Evolutionary conservation across 1,284 basidiomycete genomes (phyloP).

Genomic region (Cutaneotrichosporon dermatis): DNA sequence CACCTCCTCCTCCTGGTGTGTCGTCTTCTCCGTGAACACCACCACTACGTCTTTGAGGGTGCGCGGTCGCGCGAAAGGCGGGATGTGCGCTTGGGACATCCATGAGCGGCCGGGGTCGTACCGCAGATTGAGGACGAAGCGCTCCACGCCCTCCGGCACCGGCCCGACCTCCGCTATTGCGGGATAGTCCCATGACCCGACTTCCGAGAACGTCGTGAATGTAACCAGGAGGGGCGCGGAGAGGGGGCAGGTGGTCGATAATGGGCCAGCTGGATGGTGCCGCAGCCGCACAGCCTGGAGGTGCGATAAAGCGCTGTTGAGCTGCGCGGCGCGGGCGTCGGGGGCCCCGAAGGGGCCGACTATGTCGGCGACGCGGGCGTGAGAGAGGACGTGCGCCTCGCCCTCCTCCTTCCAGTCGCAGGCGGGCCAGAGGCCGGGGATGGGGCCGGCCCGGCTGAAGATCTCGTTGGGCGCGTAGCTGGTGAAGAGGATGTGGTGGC

Average conservation of each 20-base stretch:
- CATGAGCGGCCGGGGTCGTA: constrained; percentile 17
- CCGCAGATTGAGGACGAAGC: constrained; percentile 13
- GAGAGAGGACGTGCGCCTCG: constrained; percentile 4
- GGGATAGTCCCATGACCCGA: constrained; percentile 4
- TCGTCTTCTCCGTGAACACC: constrained; percentile 15
- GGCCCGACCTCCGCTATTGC: constrained; percentile 13
- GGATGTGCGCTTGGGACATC: constrained; percentile 11
- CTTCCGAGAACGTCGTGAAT: constrained; percentile 13
- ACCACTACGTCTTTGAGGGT: constrained; percentile 1
- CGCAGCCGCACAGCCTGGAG: constrained; percentile 10
- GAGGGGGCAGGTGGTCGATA: constrained; percentile 3
- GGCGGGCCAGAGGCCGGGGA: constrained; percentile 8
- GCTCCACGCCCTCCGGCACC: constrained; percentile 5
- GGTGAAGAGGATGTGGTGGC: constrained; percentile 11
- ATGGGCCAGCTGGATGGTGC: constrained; percentile 4
- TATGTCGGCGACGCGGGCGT: constrained; percentile 13
- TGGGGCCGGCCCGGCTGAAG: not conserved
- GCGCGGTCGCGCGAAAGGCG: constrained; percentile 2
- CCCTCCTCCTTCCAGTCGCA: not conserved
- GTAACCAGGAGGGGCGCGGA: constrained; percentile 3
- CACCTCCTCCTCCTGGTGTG: constrained; percentile 17
- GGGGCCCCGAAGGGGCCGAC: constrained; percentile 5
- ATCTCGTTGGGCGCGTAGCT: constrained; percentile 4
- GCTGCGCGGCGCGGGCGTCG: not conserved
- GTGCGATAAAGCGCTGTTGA: not conserved